Evolutionary conservation across 2,329 filamentous ascomycete genomes (phyloP).

Genomic region (Amauroascus niger): DNA sequence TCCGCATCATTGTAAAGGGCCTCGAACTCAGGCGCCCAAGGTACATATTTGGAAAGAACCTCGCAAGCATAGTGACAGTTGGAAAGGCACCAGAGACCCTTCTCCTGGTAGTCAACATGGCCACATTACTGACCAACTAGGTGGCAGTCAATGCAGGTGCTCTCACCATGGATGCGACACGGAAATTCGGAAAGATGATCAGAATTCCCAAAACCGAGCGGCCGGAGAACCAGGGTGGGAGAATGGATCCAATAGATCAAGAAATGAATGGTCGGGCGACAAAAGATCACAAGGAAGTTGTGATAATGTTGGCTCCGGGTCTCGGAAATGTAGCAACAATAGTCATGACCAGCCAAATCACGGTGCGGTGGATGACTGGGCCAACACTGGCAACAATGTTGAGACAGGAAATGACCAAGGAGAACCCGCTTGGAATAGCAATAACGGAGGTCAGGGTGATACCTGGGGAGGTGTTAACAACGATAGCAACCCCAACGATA

Average conservation of each 20-base stretch:
- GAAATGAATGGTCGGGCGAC: background rate
- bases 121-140: background rate
- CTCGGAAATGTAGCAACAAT: background rate
- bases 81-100: background rate
- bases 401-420: background rate
- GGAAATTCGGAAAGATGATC: background rate
- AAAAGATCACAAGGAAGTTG: background rate
- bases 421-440: background rate
- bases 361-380: background rate
- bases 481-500: background rate
- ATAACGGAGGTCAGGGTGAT: background rate
- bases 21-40: slow-evolving; percentile 4
- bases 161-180: background rate
- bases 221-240: background rate
- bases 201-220: background rate
- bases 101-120: background rate
- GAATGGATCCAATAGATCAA: background rate
- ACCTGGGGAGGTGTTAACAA: background rate
- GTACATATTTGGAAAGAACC: background rate
- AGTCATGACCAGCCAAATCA: background rate
- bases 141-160: background rate
- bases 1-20: slow-evolving; percentile 2
- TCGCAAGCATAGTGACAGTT: background rate
- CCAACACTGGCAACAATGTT: background rate
- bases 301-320: background rate